These are phyloP conservation scores for Micractinium sp. DNA, from an alignment of 139 green algal genomes.

Conservation along the genomic window DNA sequence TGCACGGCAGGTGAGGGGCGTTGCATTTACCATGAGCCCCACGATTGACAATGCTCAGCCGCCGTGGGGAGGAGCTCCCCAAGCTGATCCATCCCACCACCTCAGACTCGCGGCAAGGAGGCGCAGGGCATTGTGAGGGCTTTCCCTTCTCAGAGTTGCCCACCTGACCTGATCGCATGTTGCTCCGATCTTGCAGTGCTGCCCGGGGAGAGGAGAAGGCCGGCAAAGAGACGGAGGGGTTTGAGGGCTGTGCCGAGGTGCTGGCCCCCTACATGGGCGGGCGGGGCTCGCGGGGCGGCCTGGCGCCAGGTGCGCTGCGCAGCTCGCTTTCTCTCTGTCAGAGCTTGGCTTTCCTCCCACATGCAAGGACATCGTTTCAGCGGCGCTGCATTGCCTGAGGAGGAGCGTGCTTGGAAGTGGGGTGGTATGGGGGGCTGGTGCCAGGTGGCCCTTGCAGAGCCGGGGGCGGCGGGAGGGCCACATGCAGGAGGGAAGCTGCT, in stretches of 20 bases:
- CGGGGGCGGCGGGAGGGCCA: too few species aligned
- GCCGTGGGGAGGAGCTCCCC: not conserved
- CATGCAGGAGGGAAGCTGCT: not conserved
- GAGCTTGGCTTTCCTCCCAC: too few species aligned
- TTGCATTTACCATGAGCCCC: too few species aligned
- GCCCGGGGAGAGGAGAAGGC: not conserved
- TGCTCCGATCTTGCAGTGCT: not conserved
- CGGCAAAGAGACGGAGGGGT: constrained; percentile 64
- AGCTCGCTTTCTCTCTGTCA: not conserved
- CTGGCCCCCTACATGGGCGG: constrained; percentile 89
- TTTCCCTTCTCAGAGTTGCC: not conserved
- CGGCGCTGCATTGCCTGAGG: too few species aligned
- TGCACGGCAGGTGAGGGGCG: constrained; percentile 15
- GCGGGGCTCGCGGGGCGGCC: constrained; percentile 60
- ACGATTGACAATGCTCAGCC: too few species aligned
- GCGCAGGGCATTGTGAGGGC: not conserved
- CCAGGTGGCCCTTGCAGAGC: too few species aligned
- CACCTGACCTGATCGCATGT: not conserved
- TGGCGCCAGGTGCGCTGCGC: constrained; percentile 31
- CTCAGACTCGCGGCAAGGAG: not conserved
- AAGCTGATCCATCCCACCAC: too few species aligned
- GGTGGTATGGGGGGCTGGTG: not conserved
- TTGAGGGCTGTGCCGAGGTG: constrained; percentile 76
- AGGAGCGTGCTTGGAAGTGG: not conserved
- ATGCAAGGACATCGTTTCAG: too few species aligned